A percentile compares a stretch with the other conserved stretches of the same genome.
Conservation (phyloP, 1,139 yeast genomes). For the Kurtzmaniella quercitrusa region DNA sequence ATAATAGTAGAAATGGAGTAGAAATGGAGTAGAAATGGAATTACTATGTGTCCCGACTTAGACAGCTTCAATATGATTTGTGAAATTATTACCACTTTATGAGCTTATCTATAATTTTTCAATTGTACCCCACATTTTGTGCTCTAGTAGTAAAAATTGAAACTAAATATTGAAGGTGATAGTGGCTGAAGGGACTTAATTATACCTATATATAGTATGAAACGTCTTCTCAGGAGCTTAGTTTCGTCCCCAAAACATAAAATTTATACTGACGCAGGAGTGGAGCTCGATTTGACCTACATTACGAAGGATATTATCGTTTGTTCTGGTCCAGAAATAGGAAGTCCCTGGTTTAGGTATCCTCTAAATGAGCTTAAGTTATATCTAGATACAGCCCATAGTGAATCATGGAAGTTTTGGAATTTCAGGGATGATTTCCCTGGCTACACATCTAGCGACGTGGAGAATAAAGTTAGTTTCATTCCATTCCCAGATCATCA, state of each 20-base stretch:
- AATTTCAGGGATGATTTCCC: conserved; percentile 63
- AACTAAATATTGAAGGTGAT: not conserved
- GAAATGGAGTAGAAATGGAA: no score
- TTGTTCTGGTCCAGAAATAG: conserved; percentile 66
- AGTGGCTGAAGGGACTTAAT: not conserved
- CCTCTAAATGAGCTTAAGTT: conserved; percentile 46
- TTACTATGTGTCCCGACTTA: no score
- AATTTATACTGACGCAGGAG: conserved; percentile 14
- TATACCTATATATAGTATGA: conserved; percentile 8
- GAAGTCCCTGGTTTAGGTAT: conserved; percentile 48
- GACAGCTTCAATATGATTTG: no score
- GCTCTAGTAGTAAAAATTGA: not conserved
- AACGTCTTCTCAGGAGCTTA: conserved; percentile 14
- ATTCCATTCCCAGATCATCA: conserved; percentile 73
- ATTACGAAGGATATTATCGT: conserved; percentile 60
- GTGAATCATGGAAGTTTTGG: conserved; percentile 64
- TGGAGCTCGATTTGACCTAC: conserved; percentile 57
- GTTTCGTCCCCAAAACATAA: conserved; percentile 25
- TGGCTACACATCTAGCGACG: conserved; percentile 45
- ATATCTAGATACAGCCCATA: conserved; percentile 49
- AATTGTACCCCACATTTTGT: not conserved
- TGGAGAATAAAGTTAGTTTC: conserved; percentile 25
- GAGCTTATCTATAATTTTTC: no score
- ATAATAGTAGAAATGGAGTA: no score
- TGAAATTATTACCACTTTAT: no score